Conservation (phyloP, 139 green algal genomes). For the Spirogloea muscicola region DNA sequence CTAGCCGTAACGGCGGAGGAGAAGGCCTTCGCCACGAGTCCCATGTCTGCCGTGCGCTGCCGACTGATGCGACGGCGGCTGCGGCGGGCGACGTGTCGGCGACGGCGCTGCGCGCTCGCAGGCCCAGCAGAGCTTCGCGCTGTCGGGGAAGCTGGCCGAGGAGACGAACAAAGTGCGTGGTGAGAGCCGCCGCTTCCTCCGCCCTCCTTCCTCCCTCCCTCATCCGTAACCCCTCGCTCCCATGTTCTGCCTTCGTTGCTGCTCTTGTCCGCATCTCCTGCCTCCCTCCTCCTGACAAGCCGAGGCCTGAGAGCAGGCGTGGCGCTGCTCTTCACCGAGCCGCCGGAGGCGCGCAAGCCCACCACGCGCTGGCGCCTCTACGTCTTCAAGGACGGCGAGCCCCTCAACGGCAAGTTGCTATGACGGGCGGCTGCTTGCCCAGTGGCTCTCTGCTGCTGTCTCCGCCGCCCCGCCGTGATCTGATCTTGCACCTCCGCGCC, state of each 20-base stretch:
- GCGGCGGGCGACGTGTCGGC: not conserved
- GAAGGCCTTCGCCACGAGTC: not conserved
- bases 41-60: not conserved
- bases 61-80: not conserved
- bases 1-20: not conserved
- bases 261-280: not conserved
- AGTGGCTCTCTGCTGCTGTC: not conserved
- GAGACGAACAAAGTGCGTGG: slow-evolving; percentile 48
- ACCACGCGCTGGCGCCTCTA: slow-evolving; percentile 86
- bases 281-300: slow-evolving; percentile 1
- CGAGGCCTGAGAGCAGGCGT: slow-evolving; percentile 27
- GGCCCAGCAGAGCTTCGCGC: slow-evolving; percentile 23
- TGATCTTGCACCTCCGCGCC: too few species aligned
- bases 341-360: slow-evolving; percentile 67
- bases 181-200: not conserved
- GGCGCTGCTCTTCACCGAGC: slow-evolving; percentile 49
- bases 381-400: slow-evolving; percentile 80
- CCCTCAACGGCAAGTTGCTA: slow-evolving; percentile 33
- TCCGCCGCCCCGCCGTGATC: too few species aligned
- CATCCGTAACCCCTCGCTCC: not conserved
- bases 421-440: not conserved
- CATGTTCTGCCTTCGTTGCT: not conserved
- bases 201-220: not conserved
- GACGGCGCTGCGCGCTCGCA: not conserved
- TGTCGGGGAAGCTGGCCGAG: slow-evolving; percentile 45